Conservation (phyloP, 2,329 filamentous ascomycete species). For the Aspergillus neoniger region DNA sequence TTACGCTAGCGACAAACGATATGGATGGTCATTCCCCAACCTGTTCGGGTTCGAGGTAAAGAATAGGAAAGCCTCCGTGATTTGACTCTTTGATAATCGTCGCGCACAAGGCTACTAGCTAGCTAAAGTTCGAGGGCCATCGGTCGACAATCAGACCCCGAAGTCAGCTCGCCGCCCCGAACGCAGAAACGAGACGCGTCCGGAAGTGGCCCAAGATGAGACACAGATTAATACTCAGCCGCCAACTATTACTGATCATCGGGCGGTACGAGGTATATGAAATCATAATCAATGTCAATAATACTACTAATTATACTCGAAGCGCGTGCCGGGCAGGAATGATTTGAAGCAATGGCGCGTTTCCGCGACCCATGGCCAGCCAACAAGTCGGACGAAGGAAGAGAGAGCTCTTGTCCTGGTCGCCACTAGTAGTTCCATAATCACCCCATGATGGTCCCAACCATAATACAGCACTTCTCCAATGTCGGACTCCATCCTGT, state of each 20-base stretch:
- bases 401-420: not conserved
- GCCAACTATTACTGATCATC: conserved; percentile 1
- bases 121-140: conserved; percentile 2
- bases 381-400: not conserved
- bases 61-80: conserved; percentile 5
- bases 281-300: conserved; percentile 4
- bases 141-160: conserved; percentile 5
- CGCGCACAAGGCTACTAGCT: not conserved
- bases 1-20: not conserved
- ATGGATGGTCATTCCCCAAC: not conserved
- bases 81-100: conserved; percentile 2
- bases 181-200: conserved; percentile 15
- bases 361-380: not conserved
- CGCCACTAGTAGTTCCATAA: not conserved
- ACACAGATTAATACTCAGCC: conserved; percentile 2
- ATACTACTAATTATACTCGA: not conserved
- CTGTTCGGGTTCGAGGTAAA: conserved; percentile 2
- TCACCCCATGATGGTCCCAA: not conserved
- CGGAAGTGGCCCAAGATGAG: conserved; percentile 5
- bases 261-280: conserved; percentile 6
- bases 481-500: not conserved
- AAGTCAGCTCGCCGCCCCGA: conserved; percentile 5
- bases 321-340: not conserved
- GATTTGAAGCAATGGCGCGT: conserved; percentile 4
- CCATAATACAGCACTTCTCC: not conserved